These are phyloP conservation scores for Lentinula novae-zelandiae DNA, from an alignment of 1,284 basidiomycete genomes.

Conservation along the genomic window DNA sequence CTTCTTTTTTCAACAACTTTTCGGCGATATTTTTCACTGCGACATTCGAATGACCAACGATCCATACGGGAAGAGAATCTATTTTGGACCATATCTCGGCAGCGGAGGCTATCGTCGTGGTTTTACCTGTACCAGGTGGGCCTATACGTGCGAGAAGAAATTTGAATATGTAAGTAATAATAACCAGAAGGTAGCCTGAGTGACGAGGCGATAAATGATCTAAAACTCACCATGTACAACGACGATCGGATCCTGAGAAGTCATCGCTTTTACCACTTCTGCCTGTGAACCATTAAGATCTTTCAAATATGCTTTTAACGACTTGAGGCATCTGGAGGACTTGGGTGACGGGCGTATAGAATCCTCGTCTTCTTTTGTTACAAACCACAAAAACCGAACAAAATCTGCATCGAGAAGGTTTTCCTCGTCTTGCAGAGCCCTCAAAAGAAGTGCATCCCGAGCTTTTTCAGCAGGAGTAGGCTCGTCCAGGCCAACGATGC, in stretches of 20 bases:
- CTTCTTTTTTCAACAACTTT: slow-evolving; percentile 28
- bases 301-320: background rate
- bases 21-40: slow-evolving; percentile 19
- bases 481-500: slow-evolving; percentile 33
- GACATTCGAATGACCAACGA: slow-evolving; percentile 19
- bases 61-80: slow-evolving; percentile 11
- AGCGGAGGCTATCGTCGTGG: slow-evolving; percentile 17
- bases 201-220: too few species aligned
- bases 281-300: slow-evolving; percentile 30
- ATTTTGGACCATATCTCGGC: slow-evolving; percentile 10
- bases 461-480: slow-evolving; percentile 31
- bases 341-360: background rate
- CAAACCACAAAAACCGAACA: slow-evolving; percentile 32
- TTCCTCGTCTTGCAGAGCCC: slow-evolving; percentile 25
- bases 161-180: too few species aligned
- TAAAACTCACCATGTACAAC: slow-evolving; percentile 26
- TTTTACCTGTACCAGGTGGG: slow-evolving; percentile 19
- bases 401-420: slow-evolving; percentile 25
- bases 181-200: too few species aligned
- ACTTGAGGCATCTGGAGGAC: background rate
- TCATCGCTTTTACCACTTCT: slow-evolving; percentile 22
- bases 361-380: slow-evolving; percentile 15
- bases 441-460: slow-evolving; percentile 30
- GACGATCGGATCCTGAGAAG: slow-evolving; percentile 22
- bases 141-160: slow-evolving; percentile 1